Evolutionary conservation across 768 basidiomycete genomes (phyloP).

Genomic region (Mycena crocata): DNA sequence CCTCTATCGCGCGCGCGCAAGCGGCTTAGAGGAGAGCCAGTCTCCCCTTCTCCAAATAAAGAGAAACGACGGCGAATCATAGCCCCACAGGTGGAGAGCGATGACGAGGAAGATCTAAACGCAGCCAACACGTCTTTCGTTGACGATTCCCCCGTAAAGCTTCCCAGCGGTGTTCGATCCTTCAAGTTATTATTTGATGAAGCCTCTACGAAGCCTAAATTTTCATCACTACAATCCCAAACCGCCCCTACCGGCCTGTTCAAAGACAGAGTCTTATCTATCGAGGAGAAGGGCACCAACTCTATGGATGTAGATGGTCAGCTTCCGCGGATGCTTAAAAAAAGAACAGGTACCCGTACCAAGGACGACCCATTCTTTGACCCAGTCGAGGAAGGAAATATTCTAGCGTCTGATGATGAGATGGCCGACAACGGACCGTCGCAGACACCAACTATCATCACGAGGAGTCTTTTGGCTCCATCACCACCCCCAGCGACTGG

Average conservation of each 20-base stretch:
- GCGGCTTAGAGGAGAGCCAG: slow-evolving; percentile 83
- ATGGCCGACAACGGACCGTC: slow-evolving; percentile 33
- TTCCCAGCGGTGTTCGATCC: slow-evolving; percentile 62
- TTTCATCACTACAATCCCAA: slow-evolving; percentile 20
- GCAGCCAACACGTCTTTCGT: slow-evolving; percentile 63
- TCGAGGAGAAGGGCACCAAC: slow-evolving; percentile 6
- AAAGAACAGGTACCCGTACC: not conserved
- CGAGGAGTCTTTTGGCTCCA: slow-evolving; percentile 66
- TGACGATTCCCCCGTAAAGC: slow-evolving; percentile 79
- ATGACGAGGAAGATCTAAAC: slow-evolving; percentile 44
- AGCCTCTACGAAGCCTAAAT: slow-evolving; percentile 27
- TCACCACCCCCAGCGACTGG: slow-evolving; percentile 68
- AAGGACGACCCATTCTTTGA: slow-evolving; percentile 20
- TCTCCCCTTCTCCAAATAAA: slow-evolving; percentile 86
- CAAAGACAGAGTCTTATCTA: not conserved
- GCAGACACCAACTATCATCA: slow-evolving; percentile 23
- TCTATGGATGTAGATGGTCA: slow-evolving; percentile 33
- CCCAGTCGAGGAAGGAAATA: not conserved
- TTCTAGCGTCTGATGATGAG: slow-evolving; percentile 1
- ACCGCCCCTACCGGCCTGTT: slow-evolving; percentile 30
- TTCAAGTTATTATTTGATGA: slow-evolving; percentile 80
- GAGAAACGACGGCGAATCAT: slow-evolving; percentile 74
- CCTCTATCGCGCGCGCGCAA: slow-evolving; percentile 80
- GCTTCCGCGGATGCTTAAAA: not conserved
- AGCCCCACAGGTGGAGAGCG: slow-evolving; percentile 55